These are phyloP conservation scores for Lasiodiplodia citricola DNA, from an alignment of 2,329 filamentous ascomycete genomes.

Conservation along the genomic window DNA sequence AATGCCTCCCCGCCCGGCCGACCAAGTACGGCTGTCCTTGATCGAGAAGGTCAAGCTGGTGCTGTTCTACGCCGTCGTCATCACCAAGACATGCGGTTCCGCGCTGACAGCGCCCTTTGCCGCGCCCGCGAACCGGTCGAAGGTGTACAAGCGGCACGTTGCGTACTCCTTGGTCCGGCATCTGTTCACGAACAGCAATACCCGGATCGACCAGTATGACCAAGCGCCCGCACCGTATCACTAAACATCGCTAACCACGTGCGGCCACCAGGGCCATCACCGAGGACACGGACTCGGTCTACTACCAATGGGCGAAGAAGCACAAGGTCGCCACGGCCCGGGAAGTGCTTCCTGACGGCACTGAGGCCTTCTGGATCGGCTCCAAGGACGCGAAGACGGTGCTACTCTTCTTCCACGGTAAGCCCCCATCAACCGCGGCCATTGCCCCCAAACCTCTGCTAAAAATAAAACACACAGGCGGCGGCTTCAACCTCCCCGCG, in stretches of 20 bases:
- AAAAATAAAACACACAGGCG: neutral
- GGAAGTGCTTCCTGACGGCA: slow-evolving; percentile 14
- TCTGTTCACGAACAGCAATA: neutral
- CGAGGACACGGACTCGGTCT: neutral
- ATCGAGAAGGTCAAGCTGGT: neutral
- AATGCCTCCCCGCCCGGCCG: neutral
- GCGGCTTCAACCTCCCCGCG: slow-evolving; percentile 18
- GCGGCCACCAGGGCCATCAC: neutral
- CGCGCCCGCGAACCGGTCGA: neutral
- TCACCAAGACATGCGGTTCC: neutral
- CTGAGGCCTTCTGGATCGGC: slow-evolving; percentile 16
- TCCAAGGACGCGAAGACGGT: slow-evolving; percentile 18
- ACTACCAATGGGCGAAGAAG: slow-evolving; percentile 6
- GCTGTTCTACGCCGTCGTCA: neutral
- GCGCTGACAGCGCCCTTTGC: neutral
- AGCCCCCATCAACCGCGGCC: no score
- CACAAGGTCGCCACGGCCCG: neutral
- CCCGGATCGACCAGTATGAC: neutral
- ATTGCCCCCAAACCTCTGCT: neutral
- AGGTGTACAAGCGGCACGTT: neutral
- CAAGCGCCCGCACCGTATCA: neutral
- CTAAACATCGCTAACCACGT: neutral
- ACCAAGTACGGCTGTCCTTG: neutral
- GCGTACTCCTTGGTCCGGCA: neutral
- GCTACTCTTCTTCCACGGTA: slow-evolving; percentile 22